phyloP scores from a whole-genome alignment of 192 early-diverging fungal species.

The Coemansia sp. region DNA sequence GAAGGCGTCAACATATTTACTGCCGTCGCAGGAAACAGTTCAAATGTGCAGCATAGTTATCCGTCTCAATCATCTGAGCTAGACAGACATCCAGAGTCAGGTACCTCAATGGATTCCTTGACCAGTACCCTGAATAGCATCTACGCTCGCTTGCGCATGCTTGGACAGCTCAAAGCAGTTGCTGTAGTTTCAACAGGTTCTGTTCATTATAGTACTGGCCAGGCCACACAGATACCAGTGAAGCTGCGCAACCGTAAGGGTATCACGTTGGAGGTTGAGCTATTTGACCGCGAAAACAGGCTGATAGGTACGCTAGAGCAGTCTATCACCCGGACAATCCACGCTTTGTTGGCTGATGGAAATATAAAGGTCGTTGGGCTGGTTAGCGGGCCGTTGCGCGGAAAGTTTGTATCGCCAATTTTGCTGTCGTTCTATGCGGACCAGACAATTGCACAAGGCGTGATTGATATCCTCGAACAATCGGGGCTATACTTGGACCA shows the following conservation, averaged over 20 bases:
- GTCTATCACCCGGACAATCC: constrained; percentile 32
- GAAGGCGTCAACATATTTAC: not conserved
- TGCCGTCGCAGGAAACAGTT: not conserved
- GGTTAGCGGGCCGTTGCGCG: constrained; percentile 30
- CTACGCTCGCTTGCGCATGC: constrained; percentile 29
- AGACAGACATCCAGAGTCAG: not conserved
- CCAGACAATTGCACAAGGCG: constrained; percentile 17
- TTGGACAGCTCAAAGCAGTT: constrained; percentile 44
- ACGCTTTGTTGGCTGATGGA: constrained; percentile 26
- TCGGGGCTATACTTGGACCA: constrained; percentile 44
- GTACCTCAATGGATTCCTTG: not conserved
- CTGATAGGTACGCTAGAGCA: constrained; percentile 44
- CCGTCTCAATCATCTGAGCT: not conserved
- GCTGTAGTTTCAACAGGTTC: constrained; percentile 35
- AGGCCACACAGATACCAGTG: constrained; percentile 20
- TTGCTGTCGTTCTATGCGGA: constrained; percentile 44
- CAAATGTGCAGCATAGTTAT: not conserved
- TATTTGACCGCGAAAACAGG: constrained; percentile 23
- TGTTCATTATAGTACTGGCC: constrained; percentile 23
- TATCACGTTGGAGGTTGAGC: constrained; percentile 25
- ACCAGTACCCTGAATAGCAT: not conserved
- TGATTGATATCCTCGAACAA: constrained; percentile 27
- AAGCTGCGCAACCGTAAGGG: constrained; percentile 35
- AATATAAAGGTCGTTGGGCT: constrained; percentile 31
- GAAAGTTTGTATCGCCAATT: constrained; percentile 35